Percentiles rank a stretch among this genome's conserved stretches.
Conservation (phyloP, 495 filamentous ascomycete genomes). For the Xylaria acuta region DNA sequence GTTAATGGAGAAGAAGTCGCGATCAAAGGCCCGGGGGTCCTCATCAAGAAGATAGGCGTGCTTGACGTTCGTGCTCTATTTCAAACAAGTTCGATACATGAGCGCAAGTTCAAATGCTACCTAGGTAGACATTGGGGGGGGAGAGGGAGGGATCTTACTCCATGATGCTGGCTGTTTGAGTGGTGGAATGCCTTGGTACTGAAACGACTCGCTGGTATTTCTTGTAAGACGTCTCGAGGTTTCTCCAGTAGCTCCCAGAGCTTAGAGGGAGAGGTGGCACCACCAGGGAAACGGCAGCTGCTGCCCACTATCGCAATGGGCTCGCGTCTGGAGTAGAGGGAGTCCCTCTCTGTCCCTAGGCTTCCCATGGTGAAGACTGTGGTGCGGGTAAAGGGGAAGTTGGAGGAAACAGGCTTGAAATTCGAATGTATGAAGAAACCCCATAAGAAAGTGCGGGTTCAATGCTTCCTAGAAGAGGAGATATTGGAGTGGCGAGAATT, state of each 20-base stretch:
- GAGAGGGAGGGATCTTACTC: background rate
- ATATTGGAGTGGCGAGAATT: background rate
- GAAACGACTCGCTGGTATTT: constrained; percentile 65
- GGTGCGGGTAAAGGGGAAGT: background rate
- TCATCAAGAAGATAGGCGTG: constrained; percentile 54
- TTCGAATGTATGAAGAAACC: background rate
- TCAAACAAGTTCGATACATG: background rate
- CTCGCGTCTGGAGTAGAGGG: background rate
- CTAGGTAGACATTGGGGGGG: background rate
- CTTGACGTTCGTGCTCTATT: constrained; percentile 40
- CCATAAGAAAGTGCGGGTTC: background rate
- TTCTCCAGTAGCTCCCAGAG: constrained; percentile 47
- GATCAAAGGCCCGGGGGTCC: constrained; percentile 43
- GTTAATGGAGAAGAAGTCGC: background rate
- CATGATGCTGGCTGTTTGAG: constrained; percentile 37
- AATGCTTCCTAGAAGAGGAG: background rate
- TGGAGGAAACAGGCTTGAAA: background rate
- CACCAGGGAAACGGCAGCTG: constrained; percentile 56
- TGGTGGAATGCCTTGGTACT: constrained; percentile 63
- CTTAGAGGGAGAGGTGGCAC: constrained; percentile 44
- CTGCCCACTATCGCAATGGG: constrained; percentile 56
- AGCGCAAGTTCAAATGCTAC: background rate
- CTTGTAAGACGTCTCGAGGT: constrained; percentile 7
- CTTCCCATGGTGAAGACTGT: background rate
- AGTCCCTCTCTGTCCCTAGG: background rate